Evolutionary conservation across 75 land plant genomes (phyloP).

Genomic region (Selaginella tamariscina): DNA sequence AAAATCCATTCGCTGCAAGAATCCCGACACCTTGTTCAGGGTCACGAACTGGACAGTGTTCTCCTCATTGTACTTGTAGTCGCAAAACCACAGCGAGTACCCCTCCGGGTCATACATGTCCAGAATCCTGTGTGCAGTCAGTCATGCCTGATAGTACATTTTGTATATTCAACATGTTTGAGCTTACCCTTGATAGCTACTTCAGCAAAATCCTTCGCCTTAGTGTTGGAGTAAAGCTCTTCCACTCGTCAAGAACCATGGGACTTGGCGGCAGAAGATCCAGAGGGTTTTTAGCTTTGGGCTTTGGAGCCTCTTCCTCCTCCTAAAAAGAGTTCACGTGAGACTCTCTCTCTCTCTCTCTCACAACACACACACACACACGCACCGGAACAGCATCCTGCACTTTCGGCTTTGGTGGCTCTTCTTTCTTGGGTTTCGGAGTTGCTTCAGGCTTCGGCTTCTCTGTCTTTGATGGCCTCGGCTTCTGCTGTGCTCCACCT

Average conservation of each 20-base stretch:
- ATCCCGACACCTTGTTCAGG: slow-evolving; percentile 88
- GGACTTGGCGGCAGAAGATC: slow-evolving; percentile 85
- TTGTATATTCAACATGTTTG: neutral
- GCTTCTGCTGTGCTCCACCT: slow-evolving; percentile 11
- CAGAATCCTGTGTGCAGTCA: slow-evolving; percentile 73
- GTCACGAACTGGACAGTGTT: slow-evolving; percentile 88
- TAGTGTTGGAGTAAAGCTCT: slow-evolving; percentile 89
- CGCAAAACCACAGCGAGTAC: slow-evolving; percentile 95
- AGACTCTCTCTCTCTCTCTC: no score
- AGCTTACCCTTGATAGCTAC: slow-evolving; percentile 82
- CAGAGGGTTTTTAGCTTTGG: slow-evolving; percentile 79
- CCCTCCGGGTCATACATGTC: slow-evolving; percentile 99
- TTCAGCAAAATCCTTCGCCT: slow-evolving; percentile 80
- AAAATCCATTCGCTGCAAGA: slow-evolving; percentile 86
- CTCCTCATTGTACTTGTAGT: slow-evolving; percentile 93
- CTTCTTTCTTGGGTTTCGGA: slow-evolving; percentile 16
- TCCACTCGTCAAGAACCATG: slow-evolving; percentile 97
- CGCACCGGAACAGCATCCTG: slow-evolving; percentile 22
- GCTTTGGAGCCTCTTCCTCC: slow-evolving; percentile 83
- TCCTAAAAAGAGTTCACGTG: no score
- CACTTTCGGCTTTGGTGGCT: slow-evolving; percentile 39
- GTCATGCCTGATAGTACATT: no score
- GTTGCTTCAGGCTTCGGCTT: slow-evolving; percentile 44
- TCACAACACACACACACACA: no score
- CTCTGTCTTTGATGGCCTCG: slow-evolving; percentile 28